A percentile compares a stretch with the other conserved stretches of the same genome.
These are phyloP conservation scores for Capronia epimyces DNA, from an alignment of 2,329 filamentous ascomycete species.

Conservation along the genomic window DNA sequence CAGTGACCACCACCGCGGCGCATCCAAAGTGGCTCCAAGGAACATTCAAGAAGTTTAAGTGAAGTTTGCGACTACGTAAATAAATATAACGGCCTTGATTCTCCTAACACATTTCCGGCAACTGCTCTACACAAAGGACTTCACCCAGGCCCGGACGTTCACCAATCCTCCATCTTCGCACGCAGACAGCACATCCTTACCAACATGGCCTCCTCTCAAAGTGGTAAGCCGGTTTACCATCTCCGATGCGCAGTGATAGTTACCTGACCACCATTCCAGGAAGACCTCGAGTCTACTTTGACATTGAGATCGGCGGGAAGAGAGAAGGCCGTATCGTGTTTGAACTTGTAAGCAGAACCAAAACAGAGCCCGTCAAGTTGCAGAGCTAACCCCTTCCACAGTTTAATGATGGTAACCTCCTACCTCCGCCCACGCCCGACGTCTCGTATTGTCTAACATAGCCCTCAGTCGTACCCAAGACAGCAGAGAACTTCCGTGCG, in stretches of 20 bases:
- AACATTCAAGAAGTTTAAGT: constrained; percentile 24
- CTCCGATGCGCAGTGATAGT: background rate
- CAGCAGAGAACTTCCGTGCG: constrained; percentile 90
- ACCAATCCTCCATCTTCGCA: background rate
- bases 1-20: constrained; percentile 4
- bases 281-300: constrained; percentile 84
- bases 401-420: constrained; percentile 27
- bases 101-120: background rate
- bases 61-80: background rate
- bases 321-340: constrained; percentile 74
- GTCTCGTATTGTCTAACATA: constrained; percentile 40
- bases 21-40: constrained; percentile 7
- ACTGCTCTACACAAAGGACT: background rate
- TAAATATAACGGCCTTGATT: background rate
- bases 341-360: constrained; percentile 69
- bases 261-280: constrained; percentile 35
- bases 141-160: background rate
- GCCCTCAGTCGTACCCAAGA: constrained; percentile 74
- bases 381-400: constrained; percentile 15
- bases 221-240: constrained; percentile 15
- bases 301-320: constrained; percentile 73
- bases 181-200: background rate
- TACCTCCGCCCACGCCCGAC: background rate
- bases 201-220: constrained; percentile 18
- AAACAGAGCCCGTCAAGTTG: background rate